Base-by-base conservation (phyloP, 495 filamentous ascomycete genomes). In the Penicillium waksmanii region DNA sequence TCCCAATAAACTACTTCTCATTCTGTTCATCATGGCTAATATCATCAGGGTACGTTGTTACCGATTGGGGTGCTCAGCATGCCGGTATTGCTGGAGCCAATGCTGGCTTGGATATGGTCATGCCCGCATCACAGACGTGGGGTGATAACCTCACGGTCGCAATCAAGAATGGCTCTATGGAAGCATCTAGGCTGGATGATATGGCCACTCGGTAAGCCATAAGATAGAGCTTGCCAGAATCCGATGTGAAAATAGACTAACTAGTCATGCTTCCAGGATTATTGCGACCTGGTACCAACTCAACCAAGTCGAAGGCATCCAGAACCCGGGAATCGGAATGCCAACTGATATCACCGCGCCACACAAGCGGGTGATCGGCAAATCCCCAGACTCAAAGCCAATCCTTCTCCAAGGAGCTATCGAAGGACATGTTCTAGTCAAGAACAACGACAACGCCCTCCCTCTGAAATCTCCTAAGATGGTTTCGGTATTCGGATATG, bases 231-330 rank as follows among this genome's bases (percentile, higher is more conserved):
- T 31, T 31, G 6, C 6, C 27, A 8, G 27, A 31, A 27, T 5
- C 25, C 1, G n/a, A 21, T 17, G 3, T 51, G 25, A 10, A 25
- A 50, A 50, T 19, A 12, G 17, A n/a, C 47, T 33, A 25, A 50
- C 60, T 70, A 86, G 27, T 15, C 42, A 10, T 11, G 17, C 7
- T 18, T 9, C 42, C 55, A 85, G 92, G 27, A 84, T 95, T 54
- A 87, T 96, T 4, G 92, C 92, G 1, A 80, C 91, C 0, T 95
- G 91, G 91, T 96, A 93, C 72, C 87, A 92, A 65, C 72, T 93
- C 19, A 85, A 87, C 5, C 91, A 95, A 70, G 88, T 93, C 62
- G 82, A 87, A 4, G 70, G 50, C 3, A 83, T 76, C 60, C 80
- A 82, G 8, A 55, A 71, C 0, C 67, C 75, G 11, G 89, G 91